Evolutionary conservation across 352 stramenopile species (phyloP).

Genomic region (Peronospora destructor): DNA sequence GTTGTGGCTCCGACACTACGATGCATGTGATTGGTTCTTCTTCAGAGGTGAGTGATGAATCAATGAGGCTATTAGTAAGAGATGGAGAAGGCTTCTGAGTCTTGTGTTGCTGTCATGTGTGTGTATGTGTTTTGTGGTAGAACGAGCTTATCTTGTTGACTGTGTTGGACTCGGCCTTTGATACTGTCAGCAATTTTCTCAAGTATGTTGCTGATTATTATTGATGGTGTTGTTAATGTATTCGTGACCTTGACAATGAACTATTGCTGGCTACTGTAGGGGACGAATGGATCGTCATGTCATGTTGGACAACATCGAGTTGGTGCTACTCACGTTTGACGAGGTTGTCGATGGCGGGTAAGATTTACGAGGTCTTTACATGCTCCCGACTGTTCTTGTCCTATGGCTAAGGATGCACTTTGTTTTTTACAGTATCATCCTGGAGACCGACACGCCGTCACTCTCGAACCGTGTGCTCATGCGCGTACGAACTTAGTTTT

Average conservation of each 20-base stretch:
- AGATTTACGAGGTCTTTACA: slow-evolving; percentile 4
- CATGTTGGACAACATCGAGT: slow-evolving; percentile 88
- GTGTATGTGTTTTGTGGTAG: slow-evolving; percentile 24
- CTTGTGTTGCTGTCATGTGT: not conserved
- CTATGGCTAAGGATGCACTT: slow-evolving; percentile 4
- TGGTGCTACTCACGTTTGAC: slow-evolving; percentile 86
- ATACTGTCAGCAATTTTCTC: slow-evolving; percentile 79
- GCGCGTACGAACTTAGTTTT: slow-evolving; percentile 46
- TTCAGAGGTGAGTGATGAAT: slow-evolving; percentile 43
- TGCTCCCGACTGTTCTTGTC: not conserved
- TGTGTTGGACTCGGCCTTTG: slow-evolving; percentile 81
- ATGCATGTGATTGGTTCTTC: slow-evolving; percentile 86
- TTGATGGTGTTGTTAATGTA: not conserved
- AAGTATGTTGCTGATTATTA: slow-evolving; percentile 42
- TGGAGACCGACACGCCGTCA: slow-evolving; percentile 83
- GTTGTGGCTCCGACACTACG: slow-evolving; percentile 77
- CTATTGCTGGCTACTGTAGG: slow-evolving; percentile 23
- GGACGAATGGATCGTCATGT: slow-evolving; percentile 82
- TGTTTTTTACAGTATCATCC: slow-evolving; percentile 56
- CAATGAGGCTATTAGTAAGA: not conserved
- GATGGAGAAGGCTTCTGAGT: not conserved
- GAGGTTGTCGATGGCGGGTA: slow-evolving; percentile 88
- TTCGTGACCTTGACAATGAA: not conserved
- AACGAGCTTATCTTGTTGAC: slow-evolving; percentile 87
- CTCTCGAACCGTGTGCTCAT: slow-evolving; percentile 89